Evolutionary conservation across 2,329 filamentous ascomycete genomes (phyloP).

Genomic region (Cladosporium sp.): DNA sequence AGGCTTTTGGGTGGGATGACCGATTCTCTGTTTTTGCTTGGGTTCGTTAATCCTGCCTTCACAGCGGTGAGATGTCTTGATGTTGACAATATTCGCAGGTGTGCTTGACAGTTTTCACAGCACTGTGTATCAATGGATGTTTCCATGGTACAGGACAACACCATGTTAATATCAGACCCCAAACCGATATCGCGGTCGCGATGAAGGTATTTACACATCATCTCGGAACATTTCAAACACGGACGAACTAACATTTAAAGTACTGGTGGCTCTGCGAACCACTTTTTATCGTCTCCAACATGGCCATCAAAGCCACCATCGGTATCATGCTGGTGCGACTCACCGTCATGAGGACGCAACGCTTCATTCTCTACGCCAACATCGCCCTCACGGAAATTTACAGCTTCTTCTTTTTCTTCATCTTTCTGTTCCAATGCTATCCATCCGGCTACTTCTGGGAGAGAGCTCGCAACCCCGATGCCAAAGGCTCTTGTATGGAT

Average conservation of each 20-base stretch:
- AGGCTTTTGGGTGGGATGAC: slow-evolving; percentile 7
- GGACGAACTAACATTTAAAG: slow-evolving; percentile 19
- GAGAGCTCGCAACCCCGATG: slow-evolving; percentile 6
- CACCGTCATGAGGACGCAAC: slow-evolving; percentile 10
- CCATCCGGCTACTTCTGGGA: slow-evolving; percentile 19
- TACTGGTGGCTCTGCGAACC: slow-evolving; percentile 38
- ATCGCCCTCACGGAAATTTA: slow-evolving; percentile 16
- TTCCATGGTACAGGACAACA: slow-evolving; percentile 38
- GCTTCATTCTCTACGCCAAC: slow-evolving; percentile 12
- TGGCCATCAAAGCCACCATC: slow-evolving; percentile 20
- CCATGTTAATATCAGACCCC: slow-evolving; percentile 28
- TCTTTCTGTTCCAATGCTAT: slow-evolving; percentile 19
- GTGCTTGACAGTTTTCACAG: slow-evolving; percentile 31
- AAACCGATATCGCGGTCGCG: slow-evolving; percentile 17
- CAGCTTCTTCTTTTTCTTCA: slow-evolving; percentile 17
- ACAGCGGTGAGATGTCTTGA: neutral
- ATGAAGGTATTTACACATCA: slow-evolving; percentile 15
- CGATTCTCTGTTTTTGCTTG: neutral
- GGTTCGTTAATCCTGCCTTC: neutral
- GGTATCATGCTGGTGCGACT: slow-evolving; percentile 18
- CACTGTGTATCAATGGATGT: slow-evolving; percentile 37
- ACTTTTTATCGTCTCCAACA: slow-evolving; percentile 17
- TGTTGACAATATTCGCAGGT: neutral
- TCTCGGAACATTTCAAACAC: neutral
- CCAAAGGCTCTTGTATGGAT: slow-evolving; percentile 26